phyloP scores from a whole-genome alignment of 2,329 filamentous ascomycete genomes.

The Diaporthe batatas region DNA sequence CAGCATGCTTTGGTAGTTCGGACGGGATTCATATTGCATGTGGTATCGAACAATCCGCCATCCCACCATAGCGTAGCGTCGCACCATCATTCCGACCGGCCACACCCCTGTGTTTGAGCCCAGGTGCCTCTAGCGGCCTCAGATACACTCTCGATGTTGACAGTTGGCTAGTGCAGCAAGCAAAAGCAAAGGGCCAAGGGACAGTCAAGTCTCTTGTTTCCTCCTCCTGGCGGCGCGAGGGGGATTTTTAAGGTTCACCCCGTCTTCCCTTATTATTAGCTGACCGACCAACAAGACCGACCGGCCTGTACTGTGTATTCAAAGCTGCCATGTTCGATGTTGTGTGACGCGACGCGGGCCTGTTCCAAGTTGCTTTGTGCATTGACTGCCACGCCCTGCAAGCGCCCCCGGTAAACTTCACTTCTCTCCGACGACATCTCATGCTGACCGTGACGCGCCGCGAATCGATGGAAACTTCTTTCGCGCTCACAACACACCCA shows the following conservation, averaged over 20 bases:
- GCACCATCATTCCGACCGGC: constrained; percentile 35
- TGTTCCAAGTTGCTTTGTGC: constrained; percentile 4
- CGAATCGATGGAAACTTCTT: constrained; percentile 23
- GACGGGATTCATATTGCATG: constrained; percentile 9
- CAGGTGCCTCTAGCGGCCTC: constrained; percentile 23
- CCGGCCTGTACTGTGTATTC: no score
- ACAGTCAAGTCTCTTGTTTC: not conserved
- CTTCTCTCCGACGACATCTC: constrained; percentile 14
- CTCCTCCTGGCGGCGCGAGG: not conserved
- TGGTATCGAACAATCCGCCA: constrained; percentile 20
- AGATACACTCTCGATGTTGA: not conserved
- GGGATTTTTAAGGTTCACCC: constrained; percentile 18
- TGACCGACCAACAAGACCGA: no score
- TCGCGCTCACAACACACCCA: not conserved
- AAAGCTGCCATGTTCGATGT: not conserved
- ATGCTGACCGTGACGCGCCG: constrained; percentile 3
- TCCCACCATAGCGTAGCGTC: constrained; percentile 37
- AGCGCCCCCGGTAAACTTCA: not conserved
- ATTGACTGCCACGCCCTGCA: constrained; percentile 1
- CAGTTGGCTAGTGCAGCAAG: constrained; percentile 24
- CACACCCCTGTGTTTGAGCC: constrained; percentile 39
- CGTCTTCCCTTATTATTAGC: not conserved
- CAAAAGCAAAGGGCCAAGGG: no score
- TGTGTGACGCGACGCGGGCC: constrained; percentile 24
- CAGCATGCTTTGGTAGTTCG: constrained; percentile 26